These are phyloP conservation scores for Diaporthe sp. DNA, from an alignment of 2,329 filamentous ascomycete species.

Conservation along the genomic window DNA sequence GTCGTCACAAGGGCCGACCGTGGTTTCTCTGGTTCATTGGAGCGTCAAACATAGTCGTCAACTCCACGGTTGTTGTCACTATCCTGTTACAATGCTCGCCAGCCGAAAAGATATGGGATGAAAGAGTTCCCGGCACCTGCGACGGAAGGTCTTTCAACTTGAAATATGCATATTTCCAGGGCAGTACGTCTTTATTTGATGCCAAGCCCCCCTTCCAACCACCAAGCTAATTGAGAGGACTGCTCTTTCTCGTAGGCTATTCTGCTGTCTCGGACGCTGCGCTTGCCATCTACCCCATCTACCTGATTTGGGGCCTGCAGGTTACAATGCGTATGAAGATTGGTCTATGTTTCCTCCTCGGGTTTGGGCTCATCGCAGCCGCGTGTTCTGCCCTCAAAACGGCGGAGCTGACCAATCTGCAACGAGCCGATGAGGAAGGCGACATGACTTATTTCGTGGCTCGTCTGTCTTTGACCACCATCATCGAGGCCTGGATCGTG, in stretches of 20 bases:
- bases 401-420: slow-evolving; percentile 15
- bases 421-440: not conserved
- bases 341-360: slow-evolving; percentile 14
- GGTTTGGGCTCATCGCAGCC: slow-evolving; percentile 26
- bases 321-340: slow-evolving; percentile 27
- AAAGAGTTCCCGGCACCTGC: not conserved
- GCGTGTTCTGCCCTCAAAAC: slow-evolving; percentile 24
- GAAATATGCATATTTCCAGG: slow-evolving; percentile 33
- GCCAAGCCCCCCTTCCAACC: not conserved
- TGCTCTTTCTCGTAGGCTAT: not conserved
- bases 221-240: not conserved
- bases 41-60: slow-evolving; percentile 19
- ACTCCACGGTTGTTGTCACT: slow-evolving; percentile 6
- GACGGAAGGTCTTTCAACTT: not conserved
- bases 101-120: slow-evolving; percentile 32
- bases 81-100: slow-evolving; percentile 30
- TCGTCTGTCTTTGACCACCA: slow-evolving; percentile 10
- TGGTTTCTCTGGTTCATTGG: slow-evolving; percentile 32
- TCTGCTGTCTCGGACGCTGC: slow-evolving; percentile 25
- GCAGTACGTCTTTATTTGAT: slow-evolving; percentile 14
- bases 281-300: slow-evolving; percentile 28
- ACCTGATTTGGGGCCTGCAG: slow-evolving; percentile 26
- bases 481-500: slow-evolving; percentile 31
- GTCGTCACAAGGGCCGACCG: slow-evolving; percentile 18
- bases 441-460: slow-evolving; percentile 24